phyloP scores from a whole-genome alignment of 148 eudicot genomes.

The Amaranthus hypochondriacus region DNA sequence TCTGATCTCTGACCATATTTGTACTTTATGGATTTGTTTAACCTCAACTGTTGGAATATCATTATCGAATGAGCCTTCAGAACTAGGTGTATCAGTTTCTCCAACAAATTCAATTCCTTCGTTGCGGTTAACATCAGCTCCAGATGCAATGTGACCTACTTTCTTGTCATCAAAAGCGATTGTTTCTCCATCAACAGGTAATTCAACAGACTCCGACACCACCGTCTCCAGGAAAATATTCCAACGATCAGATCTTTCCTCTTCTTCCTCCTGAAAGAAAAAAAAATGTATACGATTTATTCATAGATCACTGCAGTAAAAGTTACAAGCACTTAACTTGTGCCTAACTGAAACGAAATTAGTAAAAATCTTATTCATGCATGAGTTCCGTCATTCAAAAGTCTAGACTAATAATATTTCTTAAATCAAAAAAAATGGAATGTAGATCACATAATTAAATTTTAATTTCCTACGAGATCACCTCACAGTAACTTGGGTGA shows the following conservation, averaged over 20 bases:
- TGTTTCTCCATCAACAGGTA: constrained; percentile 35
- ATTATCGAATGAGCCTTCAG: constrained; percentile 32
- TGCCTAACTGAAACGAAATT: too few relatives aligned
- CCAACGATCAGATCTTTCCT: constrained; percentile 97
- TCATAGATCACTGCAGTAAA: background rate
- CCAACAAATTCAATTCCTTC: constrained; percentile 24
- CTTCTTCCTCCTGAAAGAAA: constrained; percentile 87
- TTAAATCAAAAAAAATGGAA: too few relatives aligned
- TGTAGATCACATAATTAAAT: too few relatives aligned
- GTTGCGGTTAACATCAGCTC: constrained; percentile 26
- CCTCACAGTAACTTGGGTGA: too few relatives aligned
- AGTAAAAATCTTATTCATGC: too few relatives aligned
- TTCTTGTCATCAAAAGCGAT: constrained; percentile 26
- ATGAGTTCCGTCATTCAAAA: too few relatives aligned
- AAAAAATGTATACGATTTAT: background rate
- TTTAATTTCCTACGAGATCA: too few relatives aligned
- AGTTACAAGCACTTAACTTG: background rate
- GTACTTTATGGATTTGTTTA: constrained; percentile 43
- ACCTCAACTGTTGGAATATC: constrained; percentile 26
- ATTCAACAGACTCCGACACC: constrained; percentile 48
- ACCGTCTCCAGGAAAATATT: constrained; percentile 54
- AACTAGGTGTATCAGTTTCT: constrained; percentile 23
- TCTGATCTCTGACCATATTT: constrained; percentile 78
- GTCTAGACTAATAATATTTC: too few relatives aligned
- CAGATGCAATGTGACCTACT: constrained; percentile 10